phyloP scores from a whole-genome alignment of 495 filamentous ascomycete genomes.

The Aspergillus ostianus region DNA sequence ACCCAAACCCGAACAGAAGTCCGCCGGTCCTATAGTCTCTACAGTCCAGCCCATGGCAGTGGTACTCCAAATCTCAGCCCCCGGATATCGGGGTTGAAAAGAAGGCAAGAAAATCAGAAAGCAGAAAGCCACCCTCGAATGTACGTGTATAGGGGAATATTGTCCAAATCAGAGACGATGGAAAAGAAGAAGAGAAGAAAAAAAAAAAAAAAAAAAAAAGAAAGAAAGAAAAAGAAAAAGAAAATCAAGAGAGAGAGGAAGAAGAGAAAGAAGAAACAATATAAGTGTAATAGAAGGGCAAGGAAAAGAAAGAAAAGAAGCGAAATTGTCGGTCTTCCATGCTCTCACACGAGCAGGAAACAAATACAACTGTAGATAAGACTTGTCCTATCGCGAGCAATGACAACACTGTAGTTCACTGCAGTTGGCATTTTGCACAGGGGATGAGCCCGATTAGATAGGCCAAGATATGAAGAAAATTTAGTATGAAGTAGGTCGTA shows the following conservation, averaged over 20 bases:
- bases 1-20: background rate
- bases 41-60: slow-evolving; percentile 8
- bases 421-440: background rate
- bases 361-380: slow-evolving; percentile 10
- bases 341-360: background rate
- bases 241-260: background rate
- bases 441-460: slow-evolving; percentile 7
- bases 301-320: background rate
- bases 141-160: slow-evolving; percentile 25
- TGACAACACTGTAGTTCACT: background rate
- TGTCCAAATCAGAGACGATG: background rate
- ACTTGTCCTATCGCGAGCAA: background rate
- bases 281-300: slow-evolving; percentile 3
- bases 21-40: slow-evolving; percentile 2
- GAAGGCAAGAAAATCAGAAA: background rate
- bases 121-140: slow-evolving; percentile 18
- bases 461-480: slow-evolving; percentile 9
- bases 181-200: background rate
- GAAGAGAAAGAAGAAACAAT: slow-evolving; percentile 8
- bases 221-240: background rate
- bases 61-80: slow-evolving; percentile 5
- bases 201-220: background rate
- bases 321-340: background rate
- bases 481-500: slow-evolving; percentile 18
- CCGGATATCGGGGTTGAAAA: background rate